phyloP scores from a whole-genome alignment of 257 asterid species.

The Solanum lycopersicoides region DNA sequence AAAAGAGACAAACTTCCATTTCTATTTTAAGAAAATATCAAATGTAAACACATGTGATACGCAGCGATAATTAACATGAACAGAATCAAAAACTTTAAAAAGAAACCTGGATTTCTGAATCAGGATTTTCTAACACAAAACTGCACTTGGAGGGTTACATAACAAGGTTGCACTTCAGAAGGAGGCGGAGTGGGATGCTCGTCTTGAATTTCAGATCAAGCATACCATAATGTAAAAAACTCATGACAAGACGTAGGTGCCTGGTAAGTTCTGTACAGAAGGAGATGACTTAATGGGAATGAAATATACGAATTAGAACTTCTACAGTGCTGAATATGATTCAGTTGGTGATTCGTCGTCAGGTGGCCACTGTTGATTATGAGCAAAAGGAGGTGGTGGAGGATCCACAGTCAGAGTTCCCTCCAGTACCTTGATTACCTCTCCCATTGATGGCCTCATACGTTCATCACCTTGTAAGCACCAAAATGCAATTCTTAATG shows the following conservation, averaged over 20 bases:
- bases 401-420: constrained; percentile 20
- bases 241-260: background rate
- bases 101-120: constrained; percentile 41
- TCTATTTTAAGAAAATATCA: background rate
- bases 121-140: constrained; percentile 25
- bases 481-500: constrained; percentile 30
- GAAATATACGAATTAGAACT: background rate
- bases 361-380: background rate
- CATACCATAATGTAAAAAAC: background rate
- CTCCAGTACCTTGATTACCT: constrained; percentile 28
- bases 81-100: constrained; percentile 4
- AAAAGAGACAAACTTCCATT: background rate
- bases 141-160: background rate
- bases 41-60: background rate
- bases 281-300: background rate
- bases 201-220: background rate
- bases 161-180: background rate
- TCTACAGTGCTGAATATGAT: background rate
- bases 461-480: constrained; percentile 26
- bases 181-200: background rate
- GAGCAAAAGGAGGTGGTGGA: constrained; percentile 18
- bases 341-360: background rate
- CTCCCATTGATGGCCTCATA: constrained; percentile 35
- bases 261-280: background rate
- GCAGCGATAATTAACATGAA: background rate